Evolutionary conservation across 192 early-diverging fungal genomes (phyloP).

Genomic region (Coemansia sp.): DNA sequence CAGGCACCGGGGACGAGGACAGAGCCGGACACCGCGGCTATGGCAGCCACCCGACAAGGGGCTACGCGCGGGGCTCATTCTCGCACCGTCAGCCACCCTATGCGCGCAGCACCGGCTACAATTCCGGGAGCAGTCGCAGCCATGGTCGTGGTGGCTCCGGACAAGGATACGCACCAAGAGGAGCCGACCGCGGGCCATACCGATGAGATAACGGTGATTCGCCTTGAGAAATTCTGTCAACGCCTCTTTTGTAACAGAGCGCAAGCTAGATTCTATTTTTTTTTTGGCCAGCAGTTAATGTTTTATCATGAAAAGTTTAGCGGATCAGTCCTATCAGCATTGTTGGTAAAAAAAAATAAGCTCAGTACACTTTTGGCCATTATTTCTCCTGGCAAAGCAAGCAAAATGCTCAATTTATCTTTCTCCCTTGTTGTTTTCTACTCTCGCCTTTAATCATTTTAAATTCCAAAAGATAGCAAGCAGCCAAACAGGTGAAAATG

Average conservation of each 20-base stretch:
- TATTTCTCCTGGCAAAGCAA: too few species aligned
- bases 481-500: constrained; percentile 19
- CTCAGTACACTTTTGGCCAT: too few species aligned
- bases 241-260: background rate
- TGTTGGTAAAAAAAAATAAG: too few species aligned
- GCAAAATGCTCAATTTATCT: too few species aligned
- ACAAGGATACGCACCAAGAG: constrained; percentile 2
- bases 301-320: too few species aligned
- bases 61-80: constrained; percentile 16
- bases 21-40: constrained; percentile 12
- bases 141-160: background rate
- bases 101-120: constrained; percentile 19
- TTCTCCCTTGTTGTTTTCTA: too few species aligned
- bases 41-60: constrained; percentile 9
- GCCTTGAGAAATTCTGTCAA: background rate
- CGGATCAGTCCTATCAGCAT: too few species aligned
- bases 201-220: background rate
- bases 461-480: background rate
- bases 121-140: background rate
- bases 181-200: constrained; percentile 1
- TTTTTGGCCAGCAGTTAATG: too few species aligned
- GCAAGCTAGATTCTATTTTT: too few species aligned
- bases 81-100: constrained; percentile 40
- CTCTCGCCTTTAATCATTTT: too few species aligned
- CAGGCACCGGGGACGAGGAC: constrained; percentile 19